Base-by-base conservation (phyloP, 2,329 filamentous ascomycete genomes). In the Colletotrichum musicola region DNA sequence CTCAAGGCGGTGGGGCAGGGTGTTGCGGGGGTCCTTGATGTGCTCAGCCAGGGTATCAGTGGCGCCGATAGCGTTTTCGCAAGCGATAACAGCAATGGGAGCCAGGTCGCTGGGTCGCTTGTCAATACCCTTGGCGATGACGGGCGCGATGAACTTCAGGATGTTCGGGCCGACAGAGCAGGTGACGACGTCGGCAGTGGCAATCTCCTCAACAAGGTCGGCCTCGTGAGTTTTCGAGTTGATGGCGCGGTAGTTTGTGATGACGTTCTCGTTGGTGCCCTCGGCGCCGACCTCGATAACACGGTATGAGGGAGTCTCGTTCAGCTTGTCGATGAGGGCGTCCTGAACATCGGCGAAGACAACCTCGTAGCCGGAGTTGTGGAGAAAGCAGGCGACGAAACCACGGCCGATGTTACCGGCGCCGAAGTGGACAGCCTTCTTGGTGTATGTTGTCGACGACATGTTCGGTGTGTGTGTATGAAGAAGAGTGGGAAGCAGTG, bases 151-250 rank as follows among this genome's bases (percentile, higher is more conserved):
- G 82, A 97, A 98, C 83, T 93, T 95, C 78, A 99, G 92, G 77
- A 99, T 92, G 81, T 95, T 97, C 75, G 96, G 96, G 51, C 96
- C 96, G 73, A 99, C 96, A 20, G 96, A 97, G 82, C 96, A 99
- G 72, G 96, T 99, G 75, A 99, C 94, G 61, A 97, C 84, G 71
- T 97, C 94, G 47, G 95, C 95, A 22, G 91, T 92, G 64, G 92
- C 87, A 75, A 98, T 97, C 84, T 96, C 93, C 54, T 95, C 82
- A 73, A 98, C 82, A 63, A 97, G 89, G 63, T 95, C 90, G 62
- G 86, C 86, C 83, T 97, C 92, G 78, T 97, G 86, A 72, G 91
- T 90, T 83, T 93, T 94, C 74, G 94, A 97, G 89, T 98, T 98
- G 88, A 98, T 92, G 81, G 96, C 96, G 61, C 94, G 93, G 87